Evolutionary conservation across 2,329 filamentous ascomycete species (phyloP).

Genomic region (Fusarium sp.): DNA sequence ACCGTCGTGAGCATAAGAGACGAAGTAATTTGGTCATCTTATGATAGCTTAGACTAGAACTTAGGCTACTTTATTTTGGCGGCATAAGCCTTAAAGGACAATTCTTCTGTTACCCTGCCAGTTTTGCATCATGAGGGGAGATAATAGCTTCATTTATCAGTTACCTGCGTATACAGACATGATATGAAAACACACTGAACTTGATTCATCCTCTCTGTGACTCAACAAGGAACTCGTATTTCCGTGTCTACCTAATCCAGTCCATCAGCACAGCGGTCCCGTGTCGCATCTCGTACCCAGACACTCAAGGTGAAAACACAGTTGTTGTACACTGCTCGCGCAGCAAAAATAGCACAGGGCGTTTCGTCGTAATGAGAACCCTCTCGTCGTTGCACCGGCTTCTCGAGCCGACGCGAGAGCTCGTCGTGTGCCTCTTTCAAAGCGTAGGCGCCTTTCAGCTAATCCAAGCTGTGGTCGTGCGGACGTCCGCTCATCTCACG

Average conservation of each 20-base stretch:
- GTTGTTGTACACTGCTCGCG: constrained; percentile 45
- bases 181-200: constrained; percentile 10
- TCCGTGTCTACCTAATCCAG: constrained; percentile 46
- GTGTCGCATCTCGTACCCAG: constrained; percentile 39
- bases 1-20: too few species aligned
- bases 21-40: too few species aligned
- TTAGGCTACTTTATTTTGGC: too few species aligned
- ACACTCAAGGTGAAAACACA: constrained; percentile 39
- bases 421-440: constrained; percentile 33
- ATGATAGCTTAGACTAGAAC: too few species aligned
- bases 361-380: constrained; percentile 25
- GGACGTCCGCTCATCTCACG: constrained; percentile 35
- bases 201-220: constrained; percentile 16
- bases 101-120: background rate
- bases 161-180: constrained; percentile 14
- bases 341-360: constrained; percentile 34
- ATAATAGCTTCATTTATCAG: constrained; percentile 18
- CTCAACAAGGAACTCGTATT: constrained; percentile 43
- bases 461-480: constrained; percentile 43
- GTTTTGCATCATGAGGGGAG: constrained; percentile 3
- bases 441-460: constrained; percentile 39
- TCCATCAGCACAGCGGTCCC: constrained; percentile 45
- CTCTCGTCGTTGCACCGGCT: constrained; percentile 21
- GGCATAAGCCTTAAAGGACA: too few species aligned
- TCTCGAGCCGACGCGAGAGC: constrained; percentile 25